A percentile compares a stretch with the other conserved stretches of the same genome.
Evolutionary conservation across 768 basidiomycete species (phyloP).

Genomic region (Leucocoprinus sp.): DNA sequence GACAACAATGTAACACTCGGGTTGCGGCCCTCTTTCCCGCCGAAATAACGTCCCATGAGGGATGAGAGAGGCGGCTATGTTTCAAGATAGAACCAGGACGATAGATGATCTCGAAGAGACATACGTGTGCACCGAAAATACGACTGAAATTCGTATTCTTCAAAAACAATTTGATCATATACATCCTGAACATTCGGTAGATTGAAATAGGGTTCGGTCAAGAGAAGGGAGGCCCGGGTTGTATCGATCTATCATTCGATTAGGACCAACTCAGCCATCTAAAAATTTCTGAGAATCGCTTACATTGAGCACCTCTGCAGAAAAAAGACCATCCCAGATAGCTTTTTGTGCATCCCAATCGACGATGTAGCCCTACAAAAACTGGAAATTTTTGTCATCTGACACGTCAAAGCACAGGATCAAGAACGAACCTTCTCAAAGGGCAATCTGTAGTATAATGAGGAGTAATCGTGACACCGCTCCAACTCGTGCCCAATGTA

Average conservation of each 20-base stretch:
- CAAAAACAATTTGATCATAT: constrained; percentile 93
- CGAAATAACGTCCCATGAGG: constrained; percentile 69
- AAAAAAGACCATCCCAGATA: constrained; percentile 89
- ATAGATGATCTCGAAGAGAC: constrained; percentile 19
- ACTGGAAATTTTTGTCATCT: constrained; percentile 16
- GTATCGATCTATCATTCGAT: constrained; percentile 53
- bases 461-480: constrained; percentile 69
- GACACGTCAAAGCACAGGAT: not conserved
- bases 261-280: not conserved
- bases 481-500: constrained; percentile 85
- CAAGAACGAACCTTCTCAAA: constrained; percentile 66
- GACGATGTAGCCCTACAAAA: constrained; percentile 72
- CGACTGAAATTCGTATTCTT: constrained; percentile 89
- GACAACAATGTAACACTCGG: constrained; percentile 77
- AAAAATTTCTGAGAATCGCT: constrained; percentile 13
- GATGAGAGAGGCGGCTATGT: constrained; percentile 68
- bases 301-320: constrained; percentile 60
- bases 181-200: constrained; percentile 85
- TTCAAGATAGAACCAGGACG: not conserved
- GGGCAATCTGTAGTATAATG: constrained; percentile 75
- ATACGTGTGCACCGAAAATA: constrained; percentile 77
- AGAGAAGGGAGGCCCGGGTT: constrained; percentile 61
- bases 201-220: constrained; percentile 95
- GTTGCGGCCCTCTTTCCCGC: constrained; percentile 34
- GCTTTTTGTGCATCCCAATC: constrained; percentile 97